Conservation (phyloP, 2,329 filamentous ascomycete species). For the Eurotiales sp. region DNA sequence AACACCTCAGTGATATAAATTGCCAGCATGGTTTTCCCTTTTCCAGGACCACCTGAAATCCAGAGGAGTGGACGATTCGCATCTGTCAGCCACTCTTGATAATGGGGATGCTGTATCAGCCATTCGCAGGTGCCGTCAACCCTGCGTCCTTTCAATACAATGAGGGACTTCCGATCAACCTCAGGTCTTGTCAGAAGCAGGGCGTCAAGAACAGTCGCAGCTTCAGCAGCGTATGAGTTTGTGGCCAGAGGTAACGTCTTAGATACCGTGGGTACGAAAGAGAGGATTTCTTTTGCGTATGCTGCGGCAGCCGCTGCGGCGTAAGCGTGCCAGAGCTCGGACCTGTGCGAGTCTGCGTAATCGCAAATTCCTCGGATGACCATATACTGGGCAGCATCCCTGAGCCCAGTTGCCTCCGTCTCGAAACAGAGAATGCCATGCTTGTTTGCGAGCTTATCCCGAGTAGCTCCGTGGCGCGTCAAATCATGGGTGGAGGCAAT, state of each 20-base stretch:
- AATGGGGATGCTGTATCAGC: background rate
- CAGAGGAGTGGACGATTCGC: background rate
- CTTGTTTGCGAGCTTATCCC: conserved; percentile 12
- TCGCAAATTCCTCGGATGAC: conserved; percentile 26
- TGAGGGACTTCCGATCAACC: background rate
- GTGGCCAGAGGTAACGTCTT: background rate
- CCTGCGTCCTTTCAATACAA: background rate
- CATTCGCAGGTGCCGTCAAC: background rate
- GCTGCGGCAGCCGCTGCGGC: conserved; percentile 15
- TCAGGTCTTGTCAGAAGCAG: background rate
- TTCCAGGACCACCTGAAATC: background rate
- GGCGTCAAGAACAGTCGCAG: background rate
- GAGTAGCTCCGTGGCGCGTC: conserved; percentile 15
- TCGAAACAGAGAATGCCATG: conserved; percentile 12
- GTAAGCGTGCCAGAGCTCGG: conserved; percentile 12
- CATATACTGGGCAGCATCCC: conserved; percentile 16
- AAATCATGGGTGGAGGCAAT: conserved; percentile 21
- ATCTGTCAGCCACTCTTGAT: background rate
- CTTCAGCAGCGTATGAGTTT: background rate
- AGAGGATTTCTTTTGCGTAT: conserved; percentile 12
- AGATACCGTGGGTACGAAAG: background rate
- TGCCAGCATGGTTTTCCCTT: background rate
- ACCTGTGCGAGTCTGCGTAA: conserved; percentile 18
- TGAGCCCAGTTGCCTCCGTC: conserved; percentile 25
- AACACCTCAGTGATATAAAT: background rate